Conservation (phyloP, 2,329 filamentous ascomycete genomes). For the Aspergillus unguis region DNA sequence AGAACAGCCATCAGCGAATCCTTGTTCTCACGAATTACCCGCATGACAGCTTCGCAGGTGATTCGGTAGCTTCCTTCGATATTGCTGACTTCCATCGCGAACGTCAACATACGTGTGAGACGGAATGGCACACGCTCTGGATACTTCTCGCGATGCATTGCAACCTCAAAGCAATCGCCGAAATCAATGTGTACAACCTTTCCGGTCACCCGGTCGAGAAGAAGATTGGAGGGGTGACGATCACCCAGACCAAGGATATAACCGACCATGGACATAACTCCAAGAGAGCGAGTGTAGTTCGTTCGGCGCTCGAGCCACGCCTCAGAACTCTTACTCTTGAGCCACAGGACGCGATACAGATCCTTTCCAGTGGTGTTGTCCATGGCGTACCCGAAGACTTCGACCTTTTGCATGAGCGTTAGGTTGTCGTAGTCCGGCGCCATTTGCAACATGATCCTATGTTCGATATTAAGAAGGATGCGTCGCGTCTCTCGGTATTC, state of each 20-base stretch:
- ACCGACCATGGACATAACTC: constrained; percentile 99
- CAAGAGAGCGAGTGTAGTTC: constrained; percentile 96
- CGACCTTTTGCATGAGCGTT: constrained; percentile 99
- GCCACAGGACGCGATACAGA: constrained; percentile 94
- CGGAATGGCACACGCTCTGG: constrained; percentile 97
- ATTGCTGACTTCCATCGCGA: constrained; percentile 99
- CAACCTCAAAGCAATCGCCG: constrained; percentile 98
- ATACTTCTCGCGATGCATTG: constrained; percentile 99
- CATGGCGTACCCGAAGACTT: constrained; percentile 97
- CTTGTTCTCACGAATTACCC: constrained; percentile 92
- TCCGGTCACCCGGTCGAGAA: constrained; percentile 92
- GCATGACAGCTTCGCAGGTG: constrained; percentile 97
- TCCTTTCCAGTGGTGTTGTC: constrained; percentile 99
- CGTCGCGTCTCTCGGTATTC: constrained; percentile 97
- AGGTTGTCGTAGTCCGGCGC: constrained; percentile 98
- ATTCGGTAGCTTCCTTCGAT: constrained; percentile 98
- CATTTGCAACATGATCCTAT: constrained; percentile 99
- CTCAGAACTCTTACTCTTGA: constrained; percentile 98
- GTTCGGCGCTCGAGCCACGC: constrained; percentile 96
- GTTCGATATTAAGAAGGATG: constrained; percentile 97
- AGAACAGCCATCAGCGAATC: constrained; percentile 97
- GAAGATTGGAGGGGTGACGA: constrained; percentile 94
- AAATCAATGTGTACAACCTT: constrained; percentile 99
- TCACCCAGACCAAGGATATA: constrained; percentile 97
- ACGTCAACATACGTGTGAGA: constrained; percentile 96